Evolutionary conservation across 2,329 filamentous ascomycete genomes (phyloP).

Genomic region (Cladosporium colombiae): DNA sequence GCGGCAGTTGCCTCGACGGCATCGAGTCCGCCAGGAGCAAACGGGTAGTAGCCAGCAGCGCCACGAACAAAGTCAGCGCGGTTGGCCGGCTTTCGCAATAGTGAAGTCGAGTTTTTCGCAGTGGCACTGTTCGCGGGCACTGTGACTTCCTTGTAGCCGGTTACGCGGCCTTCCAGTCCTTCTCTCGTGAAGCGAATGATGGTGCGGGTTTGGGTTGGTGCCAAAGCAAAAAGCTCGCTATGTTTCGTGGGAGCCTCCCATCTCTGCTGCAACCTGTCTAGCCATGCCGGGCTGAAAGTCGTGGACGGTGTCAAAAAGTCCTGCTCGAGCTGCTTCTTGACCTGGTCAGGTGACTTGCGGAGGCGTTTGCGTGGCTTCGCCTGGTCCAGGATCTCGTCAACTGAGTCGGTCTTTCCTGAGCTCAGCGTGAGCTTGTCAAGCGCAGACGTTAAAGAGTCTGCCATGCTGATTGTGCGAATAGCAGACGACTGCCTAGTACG

Average conservation of each 20-base stretch:
- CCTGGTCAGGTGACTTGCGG: conserved; percentile 58
- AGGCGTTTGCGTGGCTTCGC: conserved; percentile 54
- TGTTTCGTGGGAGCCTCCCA: conserved; percentile 85
- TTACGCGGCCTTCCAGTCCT: conserved; percentile 88
- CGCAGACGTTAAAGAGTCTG: conserved; percentile 46
- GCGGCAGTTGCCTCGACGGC: conserved; percentile 82
- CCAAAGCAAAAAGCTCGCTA: conserved; percentile 80
- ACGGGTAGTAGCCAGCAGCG: conserved; percentile 90
- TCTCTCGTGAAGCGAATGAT: conserved; percentile 89
- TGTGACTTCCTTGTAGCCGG: conserved; percentile 91
- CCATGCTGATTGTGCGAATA: conserved; percentile 22
- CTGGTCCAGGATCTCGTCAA: conserved; percentile 62
- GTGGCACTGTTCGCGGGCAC: conserved; percentile 85
- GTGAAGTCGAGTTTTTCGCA: conserved; percentile 91
- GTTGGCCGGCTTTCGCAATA: conserved; percentile 80
- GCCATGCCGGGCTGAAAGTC: conserved; percentile 79
- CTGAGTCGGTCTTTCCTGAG: conserved; percentile 34
- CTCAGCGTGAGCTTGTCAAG: conserved; percentile 55
- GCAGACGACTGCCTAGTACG: neutral
- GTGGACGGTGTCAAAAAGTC: conserved; percentile 78
- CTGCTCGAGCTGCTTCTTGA: conserved; percentile 71
- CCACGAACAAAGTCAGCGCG: conserved; percentile 90
- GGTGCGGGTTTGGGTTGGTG: conserved; percentile 90
- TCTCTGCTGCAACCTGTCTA: conserved; percentile 83
- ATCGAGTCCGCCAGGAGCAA: conserved; percentile 86